phyloP scores from a whole-genome alignment of 108 stramenopile genomes.

The Cyclotella kingstonii region DNA sequence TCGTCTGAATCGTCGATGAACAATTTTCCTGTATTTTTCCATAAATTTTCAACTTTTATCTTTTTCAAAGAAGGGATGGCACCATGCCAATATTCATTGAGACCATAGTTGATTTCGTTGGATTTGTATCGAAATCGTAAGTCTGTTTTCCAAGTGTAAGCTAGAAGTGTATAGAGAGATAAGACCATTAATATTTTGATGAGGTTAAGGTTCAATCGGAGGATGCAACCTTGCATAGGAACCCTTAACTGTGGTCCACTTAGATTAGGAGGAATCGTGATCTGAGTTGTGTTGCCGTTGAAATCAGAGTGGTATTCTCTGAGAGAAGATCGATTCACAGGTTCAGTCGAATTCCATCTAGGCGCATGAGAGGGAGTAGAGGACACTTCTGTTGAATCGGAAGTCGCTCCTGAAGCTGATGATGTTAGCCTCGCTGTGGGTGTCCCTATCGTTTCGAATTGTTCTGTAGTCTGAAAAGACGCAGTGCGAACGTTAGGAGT shows the following conservation, averaged over 20 bases:
- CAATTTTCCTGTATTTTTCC: slow-evolving; percentile 1
- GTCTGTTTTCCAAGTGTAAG: slow-evolving; percentile 35
- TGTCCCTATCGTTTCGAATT: no score
- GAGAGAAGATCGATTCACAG: no score
- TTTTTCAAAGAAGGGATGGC: slow-evolving; percentile 6
- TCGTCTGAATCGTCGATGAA: slow-evolving; percentile 18
- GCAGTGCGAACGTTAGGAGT: no score
- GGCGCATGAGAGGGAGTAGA: no score
- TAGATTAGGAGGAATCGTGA: neutral
- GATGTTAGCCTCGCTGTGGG: no score
- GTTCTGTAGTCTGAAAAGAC: no score
- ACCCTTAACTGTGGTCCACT: no score
- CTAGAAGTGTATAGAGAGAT: slow-evolving; percentile 27
- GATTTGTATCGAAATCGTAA: slow-evolving; percentile 19
- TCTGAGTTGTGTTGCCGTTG: no score
- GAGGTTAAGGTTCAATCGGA: slow-evolving; percentile 15
- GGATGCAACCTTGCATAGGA: neutral
- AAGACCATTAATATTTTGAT: slow-evolving; percentile 24
- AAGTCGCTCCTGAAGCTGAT: no score
- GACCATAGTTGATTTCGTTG: slow-evolving; percentile 28
- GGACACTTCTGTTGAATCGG: no score
- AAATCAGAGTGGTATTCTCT: no score
- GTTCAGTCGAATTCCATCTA: no score
- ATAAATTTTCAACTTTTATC: slow-evolving; percentile 1
- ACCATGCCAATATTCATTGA: slow-evolving; percentile 39